phyloP scores from a whole-genome alignment of 257 asterid species.

The Fraxinus pennsylvanica region DNA sequence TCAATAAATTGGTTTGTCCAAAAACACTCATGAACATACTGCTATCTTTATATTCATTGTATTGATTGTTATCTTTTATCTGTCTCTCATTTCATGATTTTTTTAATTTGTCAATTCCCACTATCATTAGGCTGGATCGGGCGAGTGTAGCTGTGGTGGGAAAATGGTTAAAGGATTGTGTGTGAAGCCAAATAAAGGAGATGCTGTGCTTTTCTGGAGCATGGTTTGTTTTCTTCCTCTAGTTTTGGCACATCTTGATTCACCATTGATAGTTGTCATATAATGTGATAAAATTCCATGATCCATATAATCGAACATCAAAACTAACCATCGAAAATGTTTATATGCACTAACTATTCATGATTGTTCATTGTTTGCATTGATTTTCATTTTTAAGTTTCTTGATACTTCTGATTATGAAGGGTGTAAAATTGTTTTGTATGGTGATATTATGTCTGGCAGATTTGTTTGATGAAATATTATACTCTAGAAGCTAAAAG shows the following conservation, averaged over 20 bases:
- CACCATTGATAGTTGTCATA: neutral
- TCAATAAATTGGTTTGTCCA: neutral
- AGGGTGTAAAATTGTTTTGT: neutral
- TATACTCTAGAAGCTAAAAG: neutral
- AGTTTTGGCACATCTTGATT: neutral
- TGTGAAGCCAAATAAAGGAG: conserved; percentile 79
- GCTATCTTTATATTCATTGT: neutral
- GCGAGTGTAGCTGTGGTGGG: conserved; percentile 84
- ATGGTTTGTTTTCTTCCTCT: conserved; percentile 58
- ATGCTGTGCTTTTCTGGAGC: conserved; percentile 95
- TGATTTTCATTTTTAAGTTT: neutral
- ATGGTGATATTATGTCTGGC: neutral
- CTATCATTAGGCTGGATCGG: conserved; percentile 66
- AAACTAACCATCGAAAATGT: neutral
- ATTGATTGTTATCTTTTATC: conserved; percentile 15
- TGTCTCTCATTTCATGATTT: conserved; percentile 4
- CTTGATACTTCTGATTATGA: neutral
- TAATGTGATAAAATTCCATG: neutral
- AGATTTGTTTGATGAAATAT: neutral
- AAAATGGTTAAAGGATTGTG: conserved; percentile 65
- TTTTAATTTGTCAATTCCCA: conserved; percentile 23
- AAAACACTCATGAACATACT: neutral
- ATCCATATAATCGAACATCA: neutral
- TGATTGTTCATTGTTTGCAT: neutral
- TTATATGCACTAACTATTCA: neutral